phyloP scores from a whole-genome alignment of 192 early-diverging fungal genomes.

The Rhizophlyctis rosea region DNA sequence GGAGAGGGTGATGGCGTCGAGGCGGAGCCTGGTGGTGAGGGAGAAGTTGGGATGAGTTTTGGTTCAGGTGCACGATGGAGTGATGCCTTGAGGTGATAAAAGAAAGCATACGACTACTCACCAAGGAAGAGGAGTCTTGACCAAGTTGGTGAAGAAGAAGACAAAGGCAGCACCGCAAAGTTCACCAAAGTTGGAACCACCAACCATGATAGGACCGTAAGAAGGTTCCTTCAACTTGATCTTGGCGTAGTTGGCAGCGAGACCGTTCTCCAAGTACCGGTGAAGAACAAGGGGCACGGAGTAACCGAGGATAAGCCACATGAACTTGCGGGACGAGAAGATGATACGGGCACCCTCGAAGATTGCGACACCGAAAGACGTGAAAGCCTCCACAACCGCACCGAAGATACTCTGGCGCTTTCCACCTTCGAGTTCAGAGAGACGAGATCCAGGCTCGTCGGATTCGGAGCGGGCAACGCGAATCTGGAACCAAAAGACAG shows the following conservation, averaged over 20 bases:
- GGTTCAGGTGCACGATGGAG: not conserved
- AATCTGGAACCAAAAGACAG: conserved; percentile 44
- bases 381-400: conserved; percentile 38
- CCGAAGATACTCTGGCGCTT: too few species aligned
- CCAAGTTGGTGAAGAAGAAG: conserved; percentile 38
- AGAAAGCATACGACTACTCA: too few species aligned
- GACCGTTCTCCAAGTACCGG: conserved; percentile 50
- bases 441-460: not conserved
- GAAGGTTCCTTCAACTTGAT: conserved; percentile 35
- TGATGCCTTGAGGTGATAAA: too few species aligned
- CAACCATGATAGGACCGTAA: conserved; percentile 49
- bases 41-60: conserved; percentile 7
- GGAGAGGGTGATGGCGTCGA: conserved; percentile 37
- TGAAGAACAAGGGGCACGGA: conserved; percentile 51
- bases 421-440: not conserved
- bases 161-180: conserved; percentile 51
- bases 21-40: conserved; percentile 31
- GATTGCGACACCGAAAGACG: conserved; percentile 43
- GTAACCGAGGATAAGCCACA: conserved; percentile 58
- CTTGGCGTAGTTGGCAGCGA: conserved; percentile 50
- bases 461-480: conserved; percentile 18
- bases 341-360: conserved; percentile 41
- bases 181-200: conserved; percentile 64
- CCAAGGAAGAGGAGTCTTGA: conserved; percentile 54
- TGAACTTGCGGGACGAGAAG: conserved; percentile 48